Conservation (phyloP, 2,329 filamentous ascomycete genomes). For the Chalaropsis ovoidea region DNA sequence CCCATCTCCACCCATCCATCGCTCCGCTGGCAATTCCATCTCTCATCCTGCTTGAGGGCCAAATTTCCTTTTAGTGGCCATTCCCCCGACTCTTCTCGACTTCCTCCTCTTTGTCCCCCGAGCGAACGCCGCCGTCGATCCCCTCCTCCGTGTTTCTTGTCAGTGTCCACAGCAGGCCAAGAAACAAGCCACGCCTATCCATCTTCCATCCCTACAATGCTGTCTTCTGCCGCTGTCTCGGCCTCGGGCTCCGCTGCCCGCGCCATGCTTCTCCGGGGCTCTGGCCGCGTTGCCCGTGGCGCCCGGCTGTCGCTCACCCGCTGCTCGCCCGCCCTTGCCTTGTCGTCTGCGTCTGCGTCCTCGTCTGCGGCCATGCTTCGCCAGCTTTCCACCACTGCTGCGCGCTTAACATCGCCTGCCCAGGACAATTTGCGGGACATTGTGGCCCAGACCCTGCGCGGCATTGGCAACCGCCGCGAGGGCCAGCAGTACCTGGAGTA, state of each 20-base stretch:
- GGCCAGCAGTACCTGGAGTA: constrained; percentile 96
- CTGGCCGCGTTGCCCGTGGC: constrained; percentile 15
- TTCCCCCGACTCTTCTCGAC: neutral
- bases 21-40: constrained; percentile 6
- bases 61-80: constrained; percentile 3
- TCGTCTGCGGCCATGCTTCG: constrained; percentile 17
- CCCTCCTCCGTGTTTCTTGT: neutral
- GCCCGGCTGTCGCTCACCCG: constrained; percentile 12
- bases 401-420: constrained; percentile 28
- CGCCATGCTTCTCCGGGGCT: constrained; percentile 16
- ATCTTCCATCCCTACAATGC: constrained; percentile 17
- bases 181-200: neutral
- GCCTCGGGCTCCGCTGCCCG: constrained; percentile 22
- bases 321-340: constrained; percentile 2
- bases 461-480: constrained; percentile 91
- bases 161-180: neutral
- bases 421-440: constrained; percentile 31
- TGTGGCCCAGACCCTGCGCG: constrained; percentile 59
- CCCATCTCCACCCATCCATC: constrained; percentile 4
- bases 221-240: constrained; percentile 22
- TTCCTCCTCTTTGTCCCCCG: neutral
- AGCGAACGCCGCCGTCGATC: neutral
- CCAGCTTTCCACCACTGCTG: constrained; percentile 22
- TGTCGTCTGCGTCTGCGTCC: neutral
- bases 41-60: constrained; percentile 1